These are phyloP conservation scores for Pseudozyma flocculosa DNA, from an alignment of 1,284 basidiomycete species.

Conservation along the genomic window DNA sequence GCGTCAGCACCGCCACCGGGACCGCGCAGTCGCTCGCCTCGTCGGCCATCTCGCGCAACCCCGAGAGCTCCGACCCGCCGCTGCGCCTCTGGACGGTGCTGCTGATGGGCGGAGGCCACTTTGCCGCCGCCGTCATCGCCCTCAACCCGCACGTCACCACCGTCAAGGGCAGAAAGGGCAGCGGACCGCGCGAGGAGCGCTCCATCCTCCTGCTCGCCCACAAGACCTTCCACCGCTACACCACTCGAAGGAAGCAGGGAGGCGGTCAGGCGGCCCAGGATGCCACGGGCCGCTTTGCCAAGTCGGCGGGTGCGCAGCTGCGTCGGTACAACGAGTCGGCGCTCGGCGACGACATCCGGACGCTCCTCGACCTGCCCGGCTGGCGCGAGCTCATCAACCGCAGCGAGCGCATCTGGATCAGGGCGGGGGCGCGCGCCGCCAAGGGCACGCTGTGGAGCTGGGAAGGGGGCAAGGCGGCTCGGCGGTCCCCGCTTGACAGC, in stretches of 20 bases:
- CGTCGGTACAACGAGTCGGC: conserved; percentile 94
- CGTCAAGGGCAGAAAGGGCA: conserved; percentile 13
- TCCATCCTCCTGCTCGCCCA: conserved; percentile 74
- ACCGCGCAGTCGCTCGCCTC: conserved; percentile 10
- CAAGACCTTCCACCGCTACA: conserved; percentile 98
- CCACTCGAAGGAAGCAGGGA: conserved; percentile 95
- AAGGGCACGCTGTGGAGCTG: conserved; percentile 55
- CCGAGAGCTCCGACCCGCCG: conserved; percentile 24
- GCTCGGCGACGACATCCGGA: conserved; percentile 72
- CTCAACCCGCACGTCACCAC: conserved; percentile 58
- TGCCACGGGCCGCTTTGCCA: conserved; percentile 82
- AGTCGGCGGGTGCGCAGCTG: conserved; percentile 90
- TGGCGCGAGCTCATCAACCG: conserved; percentile 49
- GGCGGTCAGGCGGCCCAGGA: conserved; percentile 91
- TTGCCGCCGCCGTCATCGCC: conserved; percentile 82
- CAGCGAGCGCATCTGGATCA: conserved; percentile 53
- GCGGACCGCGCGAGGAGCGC: conserved; percentile 28
- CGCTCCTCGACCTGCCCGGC: conserved; percentile 26
- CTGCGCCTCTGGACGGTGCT: conserved; percentile 82
- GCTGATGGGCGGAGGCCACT: conserved; percentile 96
- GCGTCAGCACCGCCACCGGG: conserved; percentile 10
- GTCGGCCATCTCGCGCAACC: not conserved
- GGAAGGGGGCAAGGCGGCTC: conserved; percentile 26
- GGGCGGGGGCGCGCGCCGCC: conserved; percentile 46
- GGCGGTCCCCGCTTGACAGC: conserved; percentile 48